A percentile compares a stretch with the other conserved stretches of the same genome.
Conservation (phyloP, 768 basidiomycete species). For the Termitomyces sp. region DNA sequence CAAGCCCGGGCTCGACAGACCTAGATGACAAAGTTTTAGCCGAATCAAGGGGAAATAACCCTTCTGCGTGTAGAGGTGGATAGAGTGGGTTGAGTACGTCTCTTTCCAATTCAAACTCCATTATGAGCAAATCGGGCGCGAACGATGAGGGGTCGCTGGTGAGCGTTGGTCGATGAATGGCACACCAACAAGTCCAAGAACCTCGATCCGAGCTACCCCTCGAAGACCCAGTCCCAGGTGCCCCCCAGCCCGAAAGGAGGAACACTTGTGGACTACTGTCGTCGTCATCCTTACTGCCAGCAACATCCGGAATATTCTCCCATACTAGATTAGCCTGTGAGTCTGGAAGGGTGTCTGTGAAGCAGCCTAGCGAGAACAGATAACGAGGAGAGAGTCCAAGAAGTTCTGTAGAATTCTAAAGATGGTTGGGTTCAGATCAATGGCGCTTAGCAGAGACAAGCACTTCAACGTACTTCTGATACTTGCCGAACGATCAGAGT, state of each 20-base stretch:
- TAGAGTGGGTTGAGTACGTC: constrained; percentile 72
- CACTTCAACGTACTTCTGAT: constrained; percentile 56
- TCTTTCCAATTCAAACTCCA: constrained; percentile 78
- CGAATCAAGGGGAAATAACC: background rate
- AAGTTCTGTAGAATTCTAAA: constrained; percentile 69
- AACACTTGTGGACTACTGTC: constrained; percentile 56
- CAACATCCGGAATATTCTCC: constrained; percentile 70
- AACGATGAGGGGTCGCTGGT: constrained; percentile 5
- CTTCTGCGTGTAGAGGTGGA: constrained; percentile 27
- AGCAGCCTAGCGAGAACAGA: constrained; percentile 69
- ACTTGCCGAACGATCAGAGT: constrained; percentile 67
- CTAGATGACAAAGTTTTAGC: background rate
- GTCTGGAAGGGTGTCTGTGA: constrained; percentile 66
- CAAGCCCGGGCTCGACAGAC: background rate
- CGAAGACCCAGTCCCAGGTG: constrained; percentile 46
- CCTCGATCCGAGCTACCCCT: constrained; percentile 30
- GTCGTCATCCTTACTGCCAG: constrained; percentile 45
- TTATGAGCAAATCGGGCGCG: constrained; percentile 43
- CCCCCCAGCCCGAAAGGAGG: constrained; percentile 65
- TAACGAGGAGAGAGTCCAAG: constrained; percentile 68
- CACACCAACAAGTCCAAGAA: constrained; percentile 69
- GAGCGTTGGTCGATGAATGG: constrained; percentile 51
- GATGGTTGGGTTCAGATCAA: background rate
- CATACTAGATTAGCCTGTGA: constrained; percentile 63
- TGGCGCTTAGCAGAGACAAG: background rate